These are phyloP conservation scores for Eucalyptus cladocalyx DNA, from an alignment of 345 rosid genomes.

Conservation along the genomic window DNA sequence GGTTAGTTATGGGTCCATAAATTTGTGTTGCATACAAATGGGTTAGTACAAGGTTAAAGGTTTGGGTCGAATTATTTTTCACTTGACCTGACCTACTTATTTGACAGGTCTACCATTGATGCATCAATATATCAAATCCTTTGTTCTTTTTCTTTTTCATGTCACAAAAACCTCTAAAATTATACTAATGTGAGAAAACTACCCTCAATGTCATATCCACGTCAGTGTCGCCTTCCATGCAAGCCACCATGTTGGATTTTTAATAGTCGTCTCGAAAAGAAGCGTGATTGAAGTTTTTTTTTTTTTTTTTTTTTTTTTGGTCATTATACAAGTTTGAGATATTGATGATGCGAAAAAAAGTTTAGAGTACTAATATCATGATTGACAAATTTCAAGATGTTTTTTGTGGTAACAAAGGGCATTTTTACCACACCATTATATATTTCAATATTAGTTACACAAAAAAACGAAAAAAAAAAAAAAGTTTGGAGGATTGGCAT, in stretches of 20 bases:
- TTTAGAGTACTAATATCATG: fast-evolving
- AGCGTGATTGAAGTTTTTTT: too few relatives aligned
- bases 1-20: neutral
- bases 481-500: too few relatives aligned
- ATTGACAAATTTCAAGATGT: neutral
- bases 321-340: neutral
- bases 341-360: neutral
- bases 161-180: neutral
- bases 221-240: neutral
- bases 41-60: neutral
- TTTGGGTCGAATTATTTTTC: neutral
- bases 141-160: too few relatives aligned
- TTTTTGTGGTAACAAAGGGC: too few relatives aligned
- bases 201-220: neutral
- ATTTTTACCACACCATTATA: neutral
- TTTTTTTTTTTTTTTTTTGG: too few relatives aligned
- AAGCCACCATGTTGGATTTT: neutral
- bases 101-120: neutral
- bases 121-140: neutral
- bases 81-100: neutral
- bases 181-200: neutral
- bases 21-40: neutral
- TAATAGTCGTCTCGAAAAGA: neutral
- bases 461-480: too few relatives aligned
- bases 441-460: neutral